phyloP scores from a whole-genome alignment of 2,329 filamentous ascomycete genomes.

The Diaporthe helianthi region DNA sequence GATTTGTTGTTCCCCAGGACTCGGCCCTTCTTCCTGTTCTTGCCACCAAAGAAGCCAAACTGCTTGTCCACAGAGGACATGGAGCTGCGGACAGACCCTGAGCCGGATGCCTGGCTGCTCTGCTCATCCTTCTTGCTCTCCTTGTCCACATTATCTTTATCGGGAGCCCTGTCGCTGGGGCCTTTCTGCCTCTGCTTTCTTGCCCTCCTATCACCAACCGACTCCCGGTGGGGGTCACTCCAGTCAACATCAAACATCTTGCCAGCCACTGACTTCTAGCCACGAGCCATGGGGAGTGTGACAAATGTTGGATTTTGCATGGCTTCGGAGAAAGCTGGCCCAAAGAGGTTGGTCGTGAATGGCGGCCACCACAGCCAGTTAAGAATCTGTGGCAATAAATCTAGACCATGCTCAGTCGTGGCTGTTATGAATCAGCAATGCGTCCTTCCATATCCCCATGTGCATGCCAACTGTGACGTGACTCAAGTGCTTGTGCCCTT shows the following conservation, averaged over 20 bases:
- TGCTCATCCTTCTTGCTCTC: constrained; percentile 42
- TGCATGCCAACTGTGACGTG: not conserved
- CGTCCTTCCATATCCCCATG: not conserved
- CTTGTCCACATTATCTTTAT: constrained; percentile 32
- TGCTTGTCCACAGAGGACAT: constrained; percentile 49
- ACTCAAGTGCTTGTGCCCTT: too few species aligned
- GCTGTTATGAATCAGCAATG: not conserved
- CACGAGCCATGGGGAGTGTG: constrained; percentile 12
- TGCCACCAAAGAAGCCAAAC: constrained; percentile 53
- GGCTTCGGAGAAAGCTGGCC: not conserved
- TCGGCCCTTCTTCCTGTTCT: constrained; percentile 46
- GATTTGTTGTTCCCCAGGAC: constrained; percentile 38
- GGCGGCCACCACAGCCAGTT: not conserved
- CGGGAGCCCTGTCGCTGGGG: constrained; percentile 39
- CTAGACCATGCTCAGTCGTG: not conserved
- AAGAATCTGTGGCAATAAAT: not conserved
- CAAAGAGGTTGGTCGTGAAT: not conserved
- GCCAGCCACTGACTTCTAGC: constrained; percentile 28
- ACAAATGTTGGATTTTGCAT: not conserved
- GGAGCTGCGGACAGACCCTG: constrained; percentile 53
- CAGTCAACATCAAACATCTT: constrained; percentile 67
- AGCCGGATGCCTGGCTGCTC: constrained; percentile 39
- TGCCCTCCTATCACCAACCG: constrained; percentile 59
- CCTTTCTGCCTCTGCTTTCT: constrained; percentile 54
- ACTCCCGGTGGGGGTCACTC: constrained; percentile 61